Percentiles rank a stretch among this genome's conserved stretches.
Evolutionary conservation across 805 yeast species (phyloP).

Genomic region (Wickerhamomyces ciferrii): DNA sequence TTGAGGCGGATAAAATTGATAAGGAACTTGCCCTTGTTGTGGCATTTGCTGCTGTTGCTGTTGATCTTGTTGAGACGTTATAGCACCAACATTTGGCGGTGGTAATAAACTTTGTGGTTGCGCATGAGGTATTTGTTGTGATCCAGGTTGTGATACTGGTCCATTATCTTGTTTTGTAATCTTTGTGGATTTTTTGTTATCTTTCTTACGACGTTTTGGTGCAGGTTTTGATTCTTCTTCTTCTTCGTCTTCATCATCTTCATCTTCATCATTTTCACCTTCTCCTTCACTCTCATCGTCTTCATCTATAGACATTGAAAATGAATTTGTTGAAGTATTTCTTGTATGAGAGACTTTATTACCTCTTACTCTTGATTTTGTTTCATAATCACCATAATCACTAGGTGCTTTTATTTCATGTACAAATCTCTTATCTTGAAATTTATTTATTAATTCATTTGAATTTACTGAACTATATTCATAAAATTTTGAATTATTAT

Average conservation of each 20-base stretch:
- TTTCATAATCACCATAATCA: conserved; percentile 58
- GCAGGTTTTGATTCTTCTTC: conserved; percentile 2
- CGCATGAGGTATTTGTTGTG: background rate
- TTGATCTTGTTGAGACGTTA: conserved; percentile 1
- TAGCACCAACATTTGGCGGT: background rate
- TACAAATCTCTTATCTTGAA: conserved; percentile 24
- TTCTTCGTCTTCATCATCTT: conserved; percentile 8
- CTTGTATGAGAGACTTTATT: conserved; percentile 4
- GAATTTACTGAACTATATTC: conserved; percentile 78
- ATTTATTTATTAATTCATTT: conserved; percentile 38
- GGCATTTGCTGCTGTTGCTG: conserved; percentile 1
- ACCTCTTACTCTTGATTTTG: conserved; percentile 23
- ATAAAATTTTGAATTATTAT: conserved; percentile 69
- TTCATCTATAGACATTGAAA: conserved; percentile 12
- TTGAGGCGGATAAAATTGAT: conserved; percentile 1
- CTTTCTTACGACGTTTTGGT: conserved; percentile 5
- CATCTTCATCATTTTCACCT: conserved; percentile 9
- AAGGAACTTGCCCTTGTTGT: conserved; percentile 3
- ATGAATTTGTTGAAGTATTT: conserved; percentile 5
- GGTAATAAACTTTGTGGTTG: conserved; percentile 1
- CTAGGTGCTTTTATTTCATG: conserved; percentile 63
- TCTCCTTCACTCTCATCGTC: conserved; percentile 9
- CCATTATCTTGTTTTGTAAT: background rate
- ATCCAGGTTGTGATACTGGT: background rate
- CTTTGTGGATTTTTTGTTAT: background rate